These are phyloP conservation scores for Cryptococcus depauperatus DNA, from an alignment of 1,284 basidiomycete species.

Conservation along the genomic window DNA sequence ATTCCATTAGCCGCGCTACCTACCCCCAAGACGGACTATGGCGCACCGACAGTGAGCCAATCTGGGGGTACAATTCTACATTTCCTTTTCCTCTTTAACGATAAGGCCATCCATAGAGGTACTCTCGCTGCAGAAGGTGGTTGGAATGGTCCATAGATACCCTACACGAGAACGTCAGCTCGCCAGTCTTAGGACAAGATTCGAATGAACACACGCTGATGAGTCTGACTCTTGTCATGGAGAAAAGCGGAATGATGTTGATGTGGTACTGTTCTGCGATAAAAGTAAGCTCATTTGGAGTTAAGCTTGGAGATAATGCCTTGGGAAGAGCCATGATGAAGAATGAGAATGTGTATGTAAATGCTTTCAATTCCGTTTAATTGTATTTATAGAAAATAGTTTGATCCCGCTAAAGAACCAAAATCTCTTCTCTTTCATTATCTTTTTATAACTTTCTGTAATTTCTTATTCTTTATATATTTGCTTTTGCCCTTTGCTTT, in stretches of 20 bases:
- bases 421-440: too few relatives aligned
- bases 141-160: conserved; percentile 82
- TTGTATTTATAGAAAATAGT: too few relatives aligned
- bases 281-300: conserved; percentile 67
- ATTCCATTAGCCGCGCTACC: background rate
- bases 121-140: conserved; percentile 75
- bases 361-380: background rate
- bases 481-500: too few relatives aligned
- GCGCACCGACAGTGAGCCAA: conserved; percentile 77
- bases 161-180: conserved; percentile 48
- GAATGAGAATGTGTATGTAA: background rate
- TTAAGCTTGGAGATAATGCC: conserved; percentile 37
- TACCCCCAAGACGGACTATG: background rate
- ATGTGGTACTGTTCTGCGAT: conserved; percentile 72
- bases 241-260: conserved; percentile 72
- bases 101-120: conserved; percentile 90
- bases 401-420: too few relatives aligned
- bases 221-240: conserved; percentile 79
- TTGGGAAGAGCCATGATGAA: conserved; percentile 46
- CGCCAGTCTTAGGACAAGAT: background rate
- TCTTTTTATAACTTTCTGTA: too few relatives aligned
- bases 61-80: conserved; percentile 81
- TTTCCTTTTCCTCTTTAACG: conserved; percentile 87
- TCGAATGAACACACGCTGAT: conserved; percentile 57
- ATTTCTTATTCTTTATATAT: too few relatives aligned